Percentiles rank a stretch among this genome's conserved stretches.
Conservation (phyloP, 176 grass and related monocot genomes). For the Oryza officinalis region DNA sequence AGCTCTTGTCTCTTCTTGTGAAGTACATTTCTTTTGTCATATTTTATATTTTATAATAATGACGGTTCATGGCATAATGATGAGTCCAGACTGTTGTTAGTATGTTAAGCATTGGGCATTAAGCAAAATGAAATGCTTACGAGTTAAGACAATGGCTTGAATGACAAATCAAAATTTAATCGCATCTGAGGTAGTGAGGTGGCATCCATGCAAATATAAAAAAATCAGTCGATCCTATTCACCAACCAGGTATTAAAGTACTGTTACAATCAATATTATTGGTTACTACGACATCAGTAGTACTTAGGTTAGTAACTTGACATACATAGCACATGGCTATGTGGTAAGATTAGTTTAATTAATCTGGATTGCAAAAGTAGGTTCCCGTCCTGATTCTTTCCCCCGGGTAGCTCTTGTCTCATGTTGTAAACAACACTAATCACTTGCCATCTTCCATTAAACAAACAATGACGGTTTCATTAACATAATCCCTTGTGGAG, state of each 20-base stretch:
- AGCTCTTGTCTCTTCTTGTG: not conserved
- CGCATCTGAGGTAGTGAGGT: not conserved
- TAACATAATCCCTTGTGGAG: conserved; percentile 8
- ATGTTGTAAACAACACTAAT: not conserved
- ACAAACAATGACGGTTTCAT: not conserved
- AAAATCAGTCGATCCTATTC: conserved; percentile 3
- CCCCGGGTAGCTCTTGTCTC: conserved; percentile 32
- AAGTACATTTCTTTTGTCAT: not conserved
- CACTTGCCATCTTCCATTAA: not conserved
- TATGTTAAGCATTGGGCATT: not conserved
- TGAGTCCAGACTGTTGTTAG: not conserved
- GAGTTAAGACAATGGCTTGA: not conserved
- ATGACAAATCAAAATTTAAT: not conserved
- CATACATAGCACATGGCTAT: not conserved
- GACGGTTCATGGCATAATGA: not conserved
- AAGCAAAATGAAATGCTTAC: not conserved
- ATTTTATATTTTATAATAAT: not conserved
- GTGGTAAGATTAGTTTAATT: not conserved
- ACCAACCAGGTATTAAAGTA: not conserved
- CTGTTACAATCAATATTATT: not conserved
- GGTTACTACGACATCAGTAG: no score
- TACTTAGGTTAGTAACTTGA: no score
- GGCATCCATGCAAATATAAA: not conserved
- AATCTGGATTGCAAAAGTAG: conserved; percentile 22
- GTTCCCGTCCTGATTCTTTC: conserved; percentile 3